A percentile compares a stretch with the other conserved stretches of the same genome.
Conservation (phyloP, 331 rosid genomes). For the Telfairia occidentalis region DNA sequence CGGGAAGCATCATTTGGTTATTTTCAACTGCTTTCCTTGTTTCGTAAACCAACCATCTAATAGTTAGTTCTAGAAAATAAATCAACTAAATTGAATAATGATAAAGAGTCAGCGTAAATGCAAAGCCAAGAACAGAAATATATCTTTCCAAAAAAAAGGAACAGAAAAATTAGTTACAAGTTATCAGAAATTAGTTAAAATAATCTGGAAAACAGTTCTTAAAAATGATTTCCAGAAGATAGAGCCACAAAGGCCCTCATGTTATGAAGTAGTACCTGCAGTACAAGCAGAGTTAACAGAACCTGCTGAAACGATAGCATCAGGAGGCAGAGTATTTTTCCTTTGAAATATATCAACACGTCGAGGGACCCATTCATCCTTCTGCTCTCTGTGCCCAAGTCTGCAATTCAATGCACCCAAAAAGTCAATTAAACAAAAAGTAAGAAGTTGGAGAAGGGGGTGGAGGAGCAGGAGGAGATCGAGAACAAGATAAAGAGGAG, state of each 20-base stretch:
- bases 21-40: neutral
- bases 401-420: slow-evolving; percentile 28
- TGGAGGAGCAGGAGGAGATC: neutral
- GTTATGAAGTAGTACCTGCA: slow-evolving; percentile 46
- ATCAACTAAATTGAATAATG: neutral
- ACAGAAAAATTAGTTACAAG: neutral
- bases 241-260: neutral
- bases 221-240: neutral
- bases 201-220: neutral
- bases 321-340: slow-evolving; percentile 61
- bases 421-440: neutral
- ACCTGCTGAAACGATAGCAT: slow-evolving; percentile 85
- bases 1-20: neutral
- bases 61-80: neutral
- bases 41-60: neutral
- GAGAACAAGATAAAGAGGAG: neutral
- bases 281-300: slow-evolving; percentile 83
- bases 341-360: slow-evolving; percentile 72
- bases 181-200: too few relatives aligned
- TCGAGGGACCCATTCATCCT: slow-evolving; percentile 93
- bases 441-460: neutral
- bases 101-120: neutral
- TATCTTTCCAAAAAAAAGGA: neutral
- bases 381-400: slow-evolving; percentile 98
- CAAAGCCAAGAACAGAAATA: neutral